Evolutionary conservation across 306 rosid species (phyloP), one percentile per base, ranked within the genome.

Genomic region (Lathyrus oleraceus): DNA sequence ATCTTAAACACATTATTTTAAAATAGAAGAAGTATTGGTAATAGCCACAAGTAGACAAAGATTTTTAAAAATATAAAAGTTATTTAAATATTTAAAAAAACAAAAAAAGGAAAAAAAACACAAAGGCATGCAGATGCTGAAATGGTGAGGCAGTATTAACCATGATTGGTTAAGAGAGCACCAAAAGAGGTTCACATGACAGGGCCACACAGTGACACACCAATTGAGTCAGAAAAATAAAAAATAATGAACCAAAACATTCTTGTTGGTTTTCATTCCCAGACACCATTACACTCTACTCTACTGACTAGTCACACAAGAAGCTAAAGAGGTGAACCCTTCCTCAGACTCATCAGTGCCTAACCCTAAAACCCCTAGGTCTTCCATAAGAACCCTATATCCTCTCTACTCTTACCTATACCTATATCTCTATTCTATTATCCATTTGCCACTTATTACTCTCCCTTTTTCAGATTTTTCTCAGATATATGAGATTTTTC

Each of bases 241-340:
- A 32, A 32, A 32, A 32, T 21, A 3, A 25, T 14, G 10, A 25
- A 81, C 85, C 81, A 85, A 86, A 87, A 84, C 94, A 86, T 87
- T 90, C 89, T 85, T 82, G 94, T 87, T 84, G 83, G 91, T 87
- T 84, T 83, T 86, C 70, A 78, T 77, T 82, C 76, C 82, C 56
- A 42, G 76, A 81, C 83, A 53, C 75, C 63, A 68, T 73, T 42
- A 39, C 72, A 49, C 77, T 76, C 75, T 48, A 68, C 73, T 78
- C 78, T 73, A 61, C 61, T 42, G 38, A 56, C 17, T 56, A 56
- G 62, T 56, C 61, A 56, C 36, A 12, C 62, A 56, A 56, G 38
- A 36, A 30, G 73, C 73, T 69, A 71, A 77, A 53, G 38, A 64
- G 72, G 40, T 67, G 71, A 67, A 56, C 78, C 84, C 67, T 44